Percentiles rank a stretch among this genome's conserved stretches.
Conservation (phyloP, 2,329 filamentous ascomycete genomes). For the Cladosporium sp. region DNA sequence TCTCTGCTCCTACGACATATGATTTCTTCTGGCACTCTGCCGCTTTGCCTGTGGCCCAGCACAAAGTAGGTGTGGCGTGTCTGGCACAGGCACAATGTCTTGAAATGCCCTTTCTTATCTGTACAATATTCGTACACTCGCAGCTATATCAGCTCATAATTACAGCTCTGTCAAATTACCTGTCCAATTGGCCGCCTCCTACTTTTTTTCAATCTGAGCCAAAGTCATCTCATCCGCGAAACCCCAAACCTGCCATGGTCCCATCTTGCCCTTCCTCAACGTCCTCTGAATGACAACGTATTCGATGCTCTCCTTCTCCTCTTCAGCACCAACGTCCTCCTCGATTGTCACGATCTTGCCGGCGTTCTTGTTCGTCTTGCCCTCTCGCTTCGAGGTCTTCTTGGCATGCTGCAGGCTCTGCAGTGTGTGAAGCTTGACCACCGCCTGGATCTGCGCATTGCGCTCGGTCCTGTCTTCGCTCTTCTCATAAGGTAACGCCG, state of each 20-base stretch:
- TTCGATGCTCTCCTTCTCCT: conserved; percentile 48
- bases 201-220: conserved; percentile 39
- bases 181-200: conserved; percentile 5
- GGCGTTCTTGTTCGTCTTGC: conserved; percentile 17
- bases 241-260: conserved; percentile 55
- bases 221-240: conserved; percentile 47
- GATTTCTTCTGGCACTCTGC: too few relatives aligned
- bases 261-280: conserved; percentile 44
- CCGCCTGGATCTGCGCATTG: conserved; percentile 32
- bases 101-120: not conserved
- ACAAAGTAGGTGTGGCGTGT: too few relatives aligned
- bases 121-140: conserved; percentile 11
- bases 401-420: conserved; percentile 33
- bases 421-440: conserved; percentile 34
- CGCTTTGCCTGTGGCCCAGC: too few relatives aligned
- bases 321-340: conserved; percentile 35
- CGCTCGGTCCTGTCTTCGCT: not conserved
- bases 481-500: conserved; percentile 22
- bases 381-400: conserved; percentile 16
- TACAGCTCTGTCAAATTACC: conserved; percentile 8
- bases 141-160: not conserved
- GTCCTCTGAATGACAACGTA: conserved; percentile 55
- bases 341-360: conserved; percentile 31
- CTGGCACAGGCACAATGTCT: too few relatives aligned
- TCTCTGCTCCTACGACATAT: too few relatives aligned